Evolutionary conservation across 164 flowering plant species (phyloP), one percentile per base, ranked within the genome.

Genomic region (Vitis vinifera): DNA sequence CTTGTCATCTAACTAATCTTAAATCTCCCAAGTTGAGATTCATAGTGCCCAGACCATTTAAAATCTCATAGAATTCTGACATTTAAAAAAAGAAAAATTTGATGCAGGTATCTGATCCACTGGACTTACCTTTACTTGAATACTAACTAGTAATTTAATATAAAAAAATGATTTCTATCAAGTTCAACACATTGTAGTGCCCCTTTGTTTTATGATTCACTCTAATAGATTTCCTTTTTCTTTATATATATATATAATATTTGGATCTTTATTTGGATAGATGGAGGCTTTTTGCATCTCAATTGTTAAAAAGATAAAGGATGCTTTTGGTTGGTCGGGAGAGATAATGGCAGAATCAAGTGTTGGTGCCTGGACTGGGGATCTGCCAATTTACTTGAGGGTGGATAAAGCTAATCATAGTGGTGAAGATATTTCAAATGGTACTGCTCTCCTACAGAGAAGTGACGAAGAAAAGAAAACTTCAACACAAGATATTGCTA

Each of bases 301-400:
- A 55, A 62, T 81, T 59, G 74, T 92, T 51, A 68, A 76, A 75
- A 88, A 72, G 84, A 80, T 94, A 66, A 88, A 86, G 74, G 88
- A 83, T 44, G 75, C 83, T 55, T 83, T 78, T 74, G 86, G 84
- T 68, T 91, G 93, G 94, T 71, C 84, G 56, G 98, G 85, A 44
- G 91, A 87, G 14, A 76, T 85, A 70, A 60, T 12, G 19, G 66
- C 56, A 23, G 83, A 84, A 60, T 27, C 55, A n/a, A 69, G 80
- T 76, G 13, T 74, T 63, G 97, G 91, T 76, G 89, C 87, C 53
- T 92, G 92, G 91, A 82, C 73, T 72, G 98, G 97, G 44, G 86
- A 87, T 62, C 71, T 87, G 51, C 97, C 97, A 16, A 67, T 48
- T 48, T 89, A 79, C 80, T 74, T 92, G 86, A 84, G 65, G 62